Evolutionary conservation across 805 yeast genomes (phyloP).

Genomic region (Candida maris): DNA sequence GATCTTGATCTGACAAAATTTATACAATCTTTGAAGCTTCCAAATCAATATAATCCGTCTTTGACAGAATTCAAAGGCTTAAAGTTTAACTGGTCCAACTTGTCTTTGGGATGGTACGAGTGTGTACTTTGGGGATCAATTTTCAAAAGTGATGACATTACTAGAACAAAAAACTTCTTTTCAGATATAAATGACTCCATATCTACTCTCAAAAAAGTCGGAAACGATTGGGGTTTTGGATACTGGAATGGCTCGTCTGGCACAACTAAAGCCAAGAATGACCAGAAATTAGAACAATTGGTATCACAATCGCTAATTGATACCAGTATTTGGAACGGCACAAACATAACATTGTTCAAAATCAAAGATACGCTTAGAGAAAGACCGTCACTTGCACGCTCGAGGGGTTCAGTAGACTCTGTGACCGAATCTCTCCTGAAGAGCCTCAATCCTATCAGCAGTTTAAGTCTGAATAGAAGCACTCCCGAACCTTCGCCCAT

Average conservation of each 20-base stretch:
- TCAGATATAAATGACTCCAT: conserved; percentile 33
- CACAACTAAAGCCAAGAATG: neutral
- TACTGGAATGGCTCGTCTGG: conserved; percentile 11
- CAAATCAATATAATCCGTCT: conserved; percentile 39
- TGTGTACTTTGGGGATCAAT: conserved; percentile 61
- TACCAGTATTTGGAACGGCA: conserved; percentile 42
- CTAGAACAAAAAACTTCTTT: conserved; percentile 26
- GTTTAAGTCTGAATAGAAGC: neutral
- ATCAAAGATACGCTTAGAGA: conserved; percentile 21
- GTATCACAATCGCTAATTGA: conserved; percentile 15
- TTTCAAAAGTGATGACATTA: conserved; percentile 39
- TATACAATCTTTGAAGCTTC: conserved; percentile 12
- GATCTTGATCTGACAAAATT: conserved; percentile 26
- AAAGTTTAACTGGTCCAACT: conserved; percentile 57
- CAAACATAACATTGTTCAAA: conserved; percentile 42
- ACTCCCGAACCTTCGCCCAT: conserved; percentile 3
- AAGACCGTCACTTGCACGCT: conserved; percentile 27
- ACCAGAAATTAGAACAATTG: conserved; percentile 5
- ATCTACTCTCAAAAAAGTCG: conserved; percentile 30
- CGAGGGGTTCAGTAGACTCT: conserved; percentile 45
- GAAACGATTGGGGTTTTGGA: conserved; percentile 35
- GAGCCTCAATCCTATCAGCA: conserved; percentile 40
- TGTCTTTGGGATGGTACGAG: conserved; percentile 73
- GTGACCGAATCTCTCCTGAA: conserved; percentile 47
- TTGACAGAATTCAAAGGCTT: conserved; percentile 43